Evolutionary conservation across 2,329 filamentous ascomycete species (phyloP).

Genomic region (Ascochyta clinopodiicola): DNA sequence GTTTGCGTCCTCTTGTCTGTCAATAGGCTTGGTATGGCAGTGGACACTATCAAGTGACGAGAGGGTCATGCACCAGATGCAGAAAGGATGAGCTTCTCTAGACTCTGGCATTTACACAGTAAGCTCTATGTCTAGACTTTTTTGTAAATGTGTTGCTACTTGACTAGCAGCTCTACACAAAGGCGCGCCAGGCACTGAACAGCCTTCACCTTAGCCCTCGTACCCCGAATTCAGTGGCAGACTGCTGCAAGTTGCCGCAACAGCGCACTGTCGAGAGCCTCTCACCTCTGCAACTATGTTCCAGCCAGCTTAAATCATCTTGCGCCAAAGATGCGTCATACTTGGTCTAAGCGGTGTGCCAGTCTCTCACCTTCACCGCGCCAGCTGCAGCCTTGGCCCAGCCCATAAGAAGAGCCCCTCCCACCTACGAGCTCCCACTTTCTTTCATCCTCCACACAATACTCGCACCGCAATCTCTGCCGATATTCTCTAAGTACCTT

Average conservation of each 20-base stretch:
- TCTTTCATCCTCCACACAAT: neutral
- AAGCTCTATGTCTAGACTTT: neutral
- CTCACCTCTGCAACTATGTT: neutral
- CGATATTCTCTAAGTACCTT: neutral
- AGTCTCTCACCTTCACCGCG: conserved; percentile 13
- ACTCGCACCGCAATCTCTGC: neutral
- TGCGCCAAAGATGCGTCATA: neutral
- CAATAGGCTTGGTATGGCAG: too few species aligned
- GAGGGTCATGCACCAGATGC: too few species aligned
- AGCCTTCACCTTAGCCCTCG: neutral
- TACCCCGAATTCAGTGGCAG: neutral
- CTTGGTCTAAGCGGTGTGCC: neutral
- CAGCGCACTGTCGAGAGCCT: neutral
- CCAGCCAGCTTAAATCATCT: neutral
- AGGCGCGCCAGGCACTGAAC: too few species aligned
- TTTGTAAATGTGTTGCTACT: neutral
- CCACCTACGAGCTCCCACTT: neutral
- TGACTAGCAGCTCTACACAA: neutral
- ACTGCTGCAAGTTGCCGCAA: neutral
- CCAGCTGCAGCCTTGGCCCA: neutral
- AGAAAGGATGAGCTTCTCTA: too few species aligned
- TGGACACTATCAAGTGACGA: too few species aligned
- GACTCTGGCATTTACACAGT: neutral
- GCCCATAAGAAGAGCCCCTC: neutral
- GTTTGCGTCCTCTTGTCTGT: too few species aligned